phyloP scores from a whole-genome alignment of 2,329 filamentous ascomycete genomes.

The Pseudovirgaria hyperparasitica region DNA sequence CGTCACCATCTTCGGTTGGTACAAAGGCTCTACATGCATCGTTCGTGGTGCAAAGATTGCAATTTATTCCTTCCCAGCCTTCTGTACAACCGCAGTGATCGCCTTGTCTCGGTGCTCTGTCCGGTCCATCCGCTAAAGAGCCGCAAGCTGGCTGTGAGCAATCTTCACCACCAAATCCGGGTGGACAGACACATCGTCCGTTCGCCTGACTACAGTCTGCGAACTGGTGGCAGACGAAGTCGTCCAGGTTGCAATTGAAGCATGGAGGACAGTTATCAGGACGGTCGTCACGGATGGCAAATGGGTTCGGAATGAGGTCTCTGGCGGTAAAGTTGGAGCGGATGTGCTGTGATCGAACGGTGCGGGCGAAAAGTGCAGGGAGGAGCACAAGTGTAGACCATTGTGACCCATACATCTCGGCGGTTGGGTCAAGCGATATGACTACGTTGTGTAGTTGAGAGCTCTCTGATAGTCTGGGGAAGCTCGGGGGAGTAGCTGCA shows the following conservation, averaged over 20 bases:
- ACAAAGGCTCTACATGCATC: slow-evolving; percentile 79
- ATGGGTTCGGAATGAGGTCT: slow-evolving; percentile 34
- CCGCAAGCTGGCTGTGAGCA: slow-evolving; percentile 87
- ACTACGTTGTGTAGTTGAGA: no score
- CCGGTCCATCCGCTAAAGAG: slow-evolving; percentile 66
- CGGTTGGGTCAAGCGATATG: no score
- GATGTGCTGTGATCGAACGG: slow-evolving; percentile 17
- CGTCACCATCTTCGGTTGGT: slow-evolving; percentile 64
- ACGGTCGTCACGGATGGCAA: slow-evolving; percentile 59
- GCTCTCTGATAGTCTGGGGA: no score
- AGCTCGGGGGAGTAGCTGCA: no score
- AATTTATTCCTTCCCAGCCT: slow-evolving; percentile 95
- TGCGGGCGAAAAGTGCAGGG: slow-evolving; percentile 12
- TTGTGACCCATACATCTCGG: slow-evolving; percentile 20
- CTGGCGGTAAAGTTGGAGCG: slow-evolving; percentile 38
- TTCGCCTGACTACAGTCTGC: slow-evolving; percentile 79
- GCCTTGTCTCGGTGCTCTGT: slow-evolving; percentile 62
- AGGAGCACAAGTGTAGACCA: slow-evolving; percentile 19
- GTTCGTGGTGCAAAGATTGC: slow-evolving; percentile 78
- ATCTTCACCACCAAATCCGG: slow-evolving; percentile 88
- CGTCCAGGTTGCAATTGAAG: slow-evolving; percentile 95
- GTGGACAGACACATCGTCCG: slow-evolving; percentile 83
- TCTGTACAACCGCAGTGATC: slow-evolving; percentile 72
- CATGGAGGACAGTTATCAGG: slow-evolving; percentile 72
- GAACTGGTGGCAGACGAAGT: slow-evolving; percentile 84